Evolutionary conservation across 495 filamentous ascomycete species (phyloP).

Genomic region (Xylaria cubensis): DNA sequence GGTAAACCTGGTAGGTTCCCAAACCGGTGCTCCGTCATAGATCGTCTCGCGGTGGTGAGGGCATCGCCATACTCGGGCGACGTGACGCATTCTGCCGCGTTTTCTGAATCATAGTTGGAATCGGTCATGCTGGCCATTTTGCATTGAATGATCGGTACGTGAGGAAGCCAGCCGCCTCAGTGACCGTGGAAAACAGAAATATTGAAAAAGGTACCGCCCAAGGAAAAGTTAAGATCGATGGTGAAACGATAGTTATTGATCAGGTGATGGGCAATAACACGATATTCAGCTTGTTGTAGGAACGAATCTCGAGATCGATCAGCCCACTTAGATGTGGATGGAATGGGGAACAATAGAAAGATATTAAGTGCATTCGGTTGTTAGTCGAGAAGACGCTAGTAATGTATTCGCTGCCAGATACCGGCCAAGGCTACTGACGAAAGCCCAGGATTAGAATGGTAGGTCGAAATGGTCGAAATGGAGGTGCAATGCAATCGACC

Average conservation of each 20-base stretch:
- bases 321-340: slow-evolving; percentile 12
- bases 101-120: background rate
- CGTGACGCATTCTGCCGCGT: background rate
- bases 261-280: background rate
- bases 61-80: slow-evolving; percentile 32
- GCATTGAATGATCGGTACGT: background rate
- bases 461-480: background rate
- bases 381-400: slow-evolving; percentile 8
- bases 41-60: slow-evolving; percentile 29
- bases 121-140: slow-evolving; percentile 19
- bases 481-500: background rate
- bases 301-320: background rate
- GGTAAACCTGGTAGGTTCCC: slow-evolving; percentile 46
- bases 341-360: background rate
- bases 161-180: background rate
- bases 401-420: slow-evolving; percentile 6
- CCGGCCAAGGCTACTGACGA: slow-evolving; percentile 9
- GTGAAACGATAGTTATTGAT: background rate
- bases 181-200: background rate
- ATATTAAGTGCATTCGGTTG: background rate
- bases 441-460: background rate
- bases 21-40: slow-evolving; percentile 26
- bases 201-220: background rate
- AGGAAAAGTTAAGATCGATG: background rate
- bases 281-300: background rate